phyloP scores from a whole-genome alignment of 164 flowering plant species.

The Macadamia integrifolia region DNA sequence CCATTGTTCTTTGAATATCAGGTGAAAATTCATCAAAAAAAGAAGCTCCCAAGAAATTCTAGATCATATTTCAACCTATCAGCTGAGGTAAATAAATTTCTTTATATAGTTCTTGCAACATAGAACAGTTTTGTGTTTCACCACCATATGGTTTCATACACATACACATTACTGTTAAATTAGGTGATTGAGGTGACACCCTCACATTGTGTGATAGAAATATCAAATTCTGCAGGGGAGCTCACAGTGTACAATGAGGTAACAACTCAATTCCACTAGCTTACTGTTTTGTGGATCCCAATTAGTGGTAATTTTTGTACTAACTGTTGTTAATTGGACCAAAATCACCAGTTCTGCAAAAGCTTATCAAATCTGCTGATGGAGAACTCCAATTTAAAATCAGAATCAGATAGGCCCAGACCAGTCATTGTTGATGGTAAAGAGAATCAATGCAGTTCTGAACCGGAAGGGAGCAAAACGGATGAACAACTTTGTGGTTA shows the following conservation, averaged over 20 bases:
- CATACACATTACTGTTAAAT: neutral
- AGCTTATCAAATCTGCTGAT: conserved; percentile 52
- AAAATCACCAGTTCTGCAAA: conserved; percentile 52
- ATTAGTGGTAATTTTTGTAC: neutral
- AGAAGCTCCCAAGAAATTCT: conserved; percentile 30
- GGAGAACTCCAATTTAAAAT: conserved; percentile 24
- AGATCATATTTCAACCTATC: conserved; percentile 41
- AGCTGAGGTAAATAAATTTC: conserved; percentile 51
- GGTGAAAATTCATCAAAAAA: conserved; percentile 43
- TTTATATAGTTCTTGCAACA: neutral
- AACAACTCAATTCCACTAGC: conserved; percentile 5
- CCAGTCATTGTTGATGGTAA: neutral
- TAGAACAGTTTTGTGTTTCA: neutral
- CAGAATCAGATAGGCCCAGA: conserved; percentile 6
- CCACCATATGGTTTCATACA: conserved; percentile 3
- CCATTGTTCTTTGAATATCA: conserved; percentile 13
- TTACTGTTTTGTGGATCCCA: neutral
- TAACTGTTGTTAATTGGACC: conserved; percentile 1
- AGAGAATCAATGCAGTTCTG: conserved; percentile 22
- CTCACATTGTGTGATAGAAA: conserved; percentile 59
- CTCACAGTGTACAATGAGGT: conserved; percentile 48
- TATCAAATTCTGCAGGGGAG: conserved; percentile 65
- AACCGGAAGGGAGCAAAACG: conserved; percentile 14
- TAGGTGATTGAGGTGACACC: conserved; percentile 80
- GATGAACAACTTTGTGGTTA: conserved; percentile 19